phyloP scores from a whole-genome alignment of 2,329 filamentous ascomycete species.

The Aspergillus sp. region DNA sequence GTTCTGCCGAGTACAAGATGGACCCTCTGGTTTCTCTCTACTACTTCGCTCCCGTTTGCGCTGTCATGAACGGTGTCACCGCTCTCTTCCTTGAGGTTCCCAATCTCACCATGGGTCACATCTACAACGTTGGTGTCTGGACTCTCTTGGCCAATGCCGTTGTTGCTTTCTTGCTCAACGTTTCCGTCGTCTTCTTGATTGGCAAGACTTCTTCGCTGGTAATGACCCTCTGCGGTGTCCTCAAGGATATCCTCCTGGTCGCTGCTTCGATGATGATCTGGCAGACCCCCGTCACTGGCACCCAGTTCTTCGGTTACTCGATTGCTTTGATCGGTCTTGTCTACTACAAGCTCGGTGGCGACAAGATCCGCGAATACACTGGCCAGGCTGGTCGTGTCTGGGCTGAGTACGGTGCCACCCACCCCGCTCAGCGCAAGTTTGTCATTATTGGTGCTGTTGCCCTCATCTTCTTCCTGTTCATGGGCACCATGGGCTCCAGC shows the following conservation, averaged over 20 bases:
- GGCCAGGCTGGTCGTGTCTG: slow-evolving; percentile 67
- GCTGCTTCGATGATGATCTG: slow-evolving; percentile 70
- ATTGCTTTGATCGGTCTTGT: slow-evolving; percentile 61
- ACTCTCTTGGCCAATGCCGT: slow-evolving; percentile 67
- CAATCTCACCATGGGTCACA: slow-evolving; percentile 58
- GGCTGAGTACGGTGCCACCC: slow-evolving; percentile 75
- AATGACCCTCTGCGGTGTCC: slow-evolving; percentile 76
- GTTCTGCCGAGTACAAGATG: slow-evolving; percentile 75
- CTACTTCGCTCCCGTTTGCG: slow-evolving; percentile 82
- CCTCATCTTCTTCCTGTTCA: slow-evolving; percentile 64
- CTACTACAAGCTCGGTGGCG: slow-evolving; percentile 65
- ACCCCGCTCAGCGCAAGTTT: slow-evolving; percentile 71
- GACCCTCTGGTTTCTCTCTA: slow-evolving; percentile 81
- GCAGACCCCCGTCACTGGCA: slow-evolving; percentile 60
- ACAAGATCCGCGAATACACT: slow-evolving; percentile 75
- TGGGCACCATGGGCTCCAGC: slow-evolving; percentile 53
- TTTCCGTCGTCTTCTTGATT: slow-evolving; percentile 80
- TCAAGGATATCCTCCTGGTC: slow-evolving; percentile 83
- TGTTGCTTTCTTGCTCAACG: slow-evolving; percentile 72
- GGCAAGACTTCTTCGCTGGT: slow-evolving; percentile 81
- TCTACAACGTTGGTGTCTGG: slow-evolving; percentile 59
- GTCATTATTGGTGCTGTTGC: slow-evolving; percentile 60
- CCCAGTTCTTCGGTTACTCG: slow-evolving; percentile 72
- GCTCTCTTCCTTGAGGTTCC: slow-evolving; percentile 64
- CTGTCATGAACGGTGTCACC: slow-evolving; percentile 68